phyloP scores from a whole-genome alignment of 768 basidiomycete species.

The Phallus indusiatus region DNA sequence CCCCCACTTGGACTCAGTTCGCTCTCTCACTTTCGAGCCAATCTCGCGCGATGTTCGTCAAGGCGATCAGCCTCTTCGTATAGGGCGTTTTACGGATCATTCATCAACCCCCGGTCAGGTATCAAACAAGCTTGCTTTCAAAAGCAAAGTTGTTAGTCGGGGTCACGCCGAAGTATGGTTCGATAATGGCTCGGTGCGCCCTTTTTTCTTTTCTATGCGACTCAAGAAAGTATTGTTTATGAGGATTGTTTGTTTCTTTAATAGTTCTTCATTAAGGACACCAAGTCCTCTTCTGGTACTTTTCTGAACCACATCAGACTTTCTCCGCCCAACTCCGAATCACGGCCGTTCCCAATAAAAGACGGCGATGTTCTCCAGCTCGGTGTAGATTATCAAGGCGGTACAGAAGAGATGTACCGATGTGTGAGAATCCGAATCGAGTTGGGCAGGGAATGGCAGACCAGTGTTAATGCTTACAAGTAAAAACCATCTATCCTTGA shows the following conservation, averaged over 20 bases:
- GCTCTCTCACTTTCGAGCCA: slow-evolving; percentile 86
- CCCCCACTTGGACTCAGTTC: slow-evolving; percentile 85
- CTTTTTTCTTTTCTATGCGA: slow-evolving; percentile 13
- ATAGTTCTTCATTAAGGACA: slow-evolving; percentile 83
- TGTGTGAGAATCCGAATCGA: slow-evolving; percentile 95
- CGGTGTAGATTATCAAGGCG: slow-evolving; percentile 96
- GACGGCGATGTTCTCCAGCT: slow-evolving; percentile 94
- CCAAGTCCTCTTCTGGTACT: slow-evolving; percentile 83
- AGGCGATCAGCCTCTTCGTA: slow-evolving; percentile 63
- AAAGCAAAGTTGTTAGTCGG: slow-evolving; percentile 89
- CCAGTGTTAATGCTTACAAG: slow-evolving; percentile 88
- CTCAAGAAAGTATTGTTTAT: background rate
- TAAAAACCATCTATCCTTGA: slow-evolving; percentile 22
- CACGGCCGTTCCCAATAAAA: slow-evolving; percentile 65
- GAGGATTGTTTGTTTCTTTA: background rate
- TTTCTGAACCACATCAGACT: slow-evolving; percentile 92
- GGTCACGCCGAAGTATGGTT: slow-evolving; percentile 94
- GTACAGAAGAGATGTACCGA: slow-evolving; percentile 93
- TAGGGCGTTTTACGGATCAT: slow-evolving; percentile 91
- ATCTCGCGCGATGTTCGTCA: slow-evolving; percentile 77
- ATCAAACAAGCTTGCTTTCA: slow-evolving; percentile 86
- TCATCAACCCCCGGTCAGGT: slow-evolving; percentile 41
- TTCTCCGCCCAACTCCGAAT: slow-evolving; percentile 76
- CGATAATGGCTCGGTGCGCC: slow-evolving; percentile 13
- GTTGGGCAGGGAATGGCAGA: slow-evolving; percentile 85